phyloP scores from a whole-genome alignment of 108 stramenopile genomes.

The Mayamaea pseudoterrestris region DNA sequence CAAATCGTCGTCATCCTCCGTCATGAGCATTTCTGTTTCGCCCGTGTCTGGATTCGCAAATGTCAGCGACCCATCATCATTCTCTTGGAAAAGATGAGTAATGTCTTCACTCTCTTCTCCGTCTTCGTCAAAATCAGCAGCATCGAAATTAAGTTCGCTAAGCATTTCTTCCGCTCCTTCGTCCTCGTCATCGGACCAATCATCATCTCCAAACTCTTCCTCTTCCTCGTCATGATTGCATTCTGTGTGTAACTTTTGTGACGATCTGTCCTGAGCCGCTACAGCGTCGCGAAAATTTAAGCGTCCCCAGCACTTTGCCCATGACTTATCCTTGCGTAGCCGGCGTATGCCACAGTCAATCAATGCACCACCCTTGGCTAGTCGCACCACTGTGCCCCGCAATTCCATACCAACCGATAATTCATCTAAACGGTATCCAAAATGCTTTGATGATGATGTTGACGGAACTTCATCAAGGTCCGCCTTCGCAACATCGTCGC shows the following conservation, averaged over 20 bases:
- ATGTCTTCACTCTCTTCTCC: constrained; percentile 17
- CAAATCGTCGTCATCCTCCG: constrained; percentile 4
- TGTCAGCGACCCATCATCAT: constrained; percentile 10
- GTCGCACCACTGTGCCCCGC: constrained; percentile 49
- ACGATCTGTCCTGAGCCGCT: too few relatives aligned
- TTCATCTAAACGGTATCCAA: constrained; percentile 13
- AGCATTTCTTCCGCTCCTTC: constrained; percentile 8
- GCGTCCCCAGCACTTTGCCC: too few relatives aligned
- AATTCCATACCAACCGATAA: constrained; percentile 55
- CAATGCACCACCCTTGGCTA: constrained; percentile 42
- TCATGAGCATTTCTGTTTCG: neutral
- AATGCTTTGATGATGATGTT: neutral
- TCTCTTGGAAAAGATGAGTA: constrained; percentile 11
- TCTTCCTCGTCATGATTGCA: neutral
- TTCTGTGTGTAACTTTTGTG: constrained; percentile 2
- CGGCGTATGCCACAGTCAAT: constrained; percentile 70
- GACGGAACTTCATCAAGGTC: neutral
- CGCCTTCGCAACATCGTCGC: neutral
- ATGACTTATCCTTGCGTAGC: constrained; percentile 14
- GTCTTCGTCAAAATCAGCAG: constrained; percentile 7
- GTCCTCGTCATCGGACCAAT: constrained; percentile 8
- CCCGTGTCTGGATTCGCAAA: constrained; percentile 14
- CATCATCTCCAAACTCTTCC: neutral
- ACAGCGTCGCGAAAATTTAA: too few relatives aligned
- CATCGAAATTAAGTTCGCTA: neutral